Conservation (phyloP, 495 filamentous ascomycete species). For the Echria macrotheca region DNA sequence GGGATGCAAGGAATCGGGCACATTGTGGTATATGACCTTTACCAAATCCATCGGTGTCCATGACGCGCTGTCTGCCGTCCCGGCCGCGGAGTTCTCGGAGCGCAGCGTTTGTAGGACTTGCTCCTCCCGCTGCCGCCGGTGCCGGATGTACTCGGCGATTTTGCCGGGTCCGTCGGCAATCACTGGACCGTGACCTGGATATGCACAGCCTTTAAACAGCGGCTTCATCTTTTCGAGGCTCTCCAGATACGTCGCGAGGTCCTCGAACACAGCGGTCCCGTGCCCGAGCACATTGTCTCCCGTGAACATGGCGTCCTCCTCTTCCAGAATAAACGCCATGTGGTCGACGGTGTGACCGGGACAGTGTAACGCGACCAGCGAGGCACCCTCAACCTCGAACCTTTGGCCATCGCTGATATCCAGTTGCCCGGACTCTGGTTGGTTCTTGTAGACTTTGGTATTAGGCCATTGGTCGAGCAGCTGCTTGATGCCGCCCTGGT, state of each 20-base stretch:
- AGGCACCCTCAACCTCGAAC: slow-evolving; percentile 72
- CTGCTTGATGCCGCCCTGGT: slow-evolving; percentile 67
- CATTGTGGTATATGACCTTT: slow-evolving; percentile 73
- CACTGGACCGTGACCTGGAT: slow-evolving; percentile 82
- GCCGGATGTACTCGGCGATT: slow-evolving; percentile 74
- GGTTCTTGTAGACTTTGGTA: slow-evolving; percentile 49
- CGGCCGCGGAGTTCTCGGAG: slow-evolving; percentile 27
- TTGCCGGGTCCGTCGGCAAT: slow-evolving; percentile 59
- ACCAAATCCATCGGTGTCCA: slow-evolving; percentile 80
- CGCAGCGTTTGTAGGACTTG: slow-evolving; percentile 70
- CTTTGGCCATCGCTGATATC: slow-evolving; percentile 64
- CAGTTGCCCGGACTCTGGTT: slow-evolving; percentile 42
- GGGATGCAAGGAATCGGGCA: slow-evolving; percentile 66
- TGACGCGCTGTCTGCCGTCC: slow-evolving; percentile 22
- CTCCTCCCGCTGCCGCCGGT: slow-evolving; percentile 71
- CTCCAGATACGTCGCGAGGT: slow-evolving; percentile 65
- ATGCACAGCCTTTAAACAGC: slow-evolving; percentile 63
- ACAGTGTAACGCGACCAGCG: slow-evolving; percentile 65
- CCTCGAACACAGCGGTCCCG: slow-evolving; percentile 88
- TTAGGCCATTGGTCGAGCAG: slow-evolving; percentile 57
- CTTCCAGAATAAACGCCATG: slow-evolving; percentile 64
- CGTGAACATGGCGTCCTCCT: slow-evolving; percentile 85
- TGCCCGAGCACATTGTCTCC: slow-evolving; percentile 94
- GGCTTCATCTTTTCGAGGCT: slow-evolving; percentile 66
- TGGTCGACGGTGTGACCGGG: slow-evolving; percentile 89